These are phyloP conservation scores for Dictyostelium brefeldianum DNA, from an alignment of 78 protist species.

Conservation along the genomic window DNA sequence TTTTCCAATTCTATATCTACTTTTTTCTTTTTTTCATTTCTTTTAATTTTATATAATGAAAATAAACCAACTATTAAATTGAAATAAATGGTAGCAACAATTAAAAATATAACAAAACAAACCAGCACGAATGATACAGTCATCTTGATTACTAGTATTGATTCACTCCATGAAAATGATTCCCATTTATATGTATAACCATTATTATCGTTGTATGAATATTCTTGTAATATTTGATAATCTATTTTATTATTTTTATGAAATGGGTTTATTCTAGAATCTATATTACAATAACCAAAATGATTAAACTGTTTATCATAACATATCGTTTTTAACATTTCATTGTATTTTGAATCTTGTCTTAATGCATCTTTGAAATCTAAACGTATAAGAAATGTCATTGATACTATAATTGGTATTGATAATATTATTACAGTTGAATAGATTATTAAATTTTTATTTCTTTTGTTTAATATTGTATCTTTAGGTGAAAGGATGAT, in stretches of 20 bases:
- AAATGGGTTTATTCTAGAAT: too few species aligned
- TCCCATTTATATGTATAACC: neutral
- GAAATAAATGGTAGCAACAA: neutral
- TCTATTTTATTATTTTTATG: too few species aligned
- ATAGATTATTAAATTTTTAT: neutral
- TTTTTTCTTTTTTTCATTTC: neutral
- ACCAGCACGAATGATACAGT: neutral
- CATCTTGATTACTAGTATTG: neutral
- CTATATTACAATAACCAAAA: neutral
- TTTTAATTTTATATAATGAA: too few species aligned
- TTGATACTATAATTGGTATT: neutral
- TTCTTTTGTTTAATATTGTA: neutral
- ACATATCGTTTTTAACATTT: neutral
- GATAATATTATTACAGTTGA: neutral
- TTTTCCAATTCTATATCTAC: neutral
- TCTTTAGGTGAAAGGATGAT: neutral
- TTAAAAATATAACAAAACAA: neutral
- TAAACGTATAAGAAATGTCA: neutral
- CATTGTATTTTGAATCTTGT: neutral
- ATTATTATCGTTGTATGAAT: neutral
- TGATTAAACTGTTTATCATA: neutral
- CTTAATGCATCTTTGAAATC: slow-evolving; percentile 2
- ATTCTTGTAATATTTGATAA: neutral
- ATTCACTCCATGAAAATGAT: neutral
- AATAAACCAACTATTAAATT: neutral